Base-by-base conservation (phyloP, 805 yeast genomes). In the Zygoascus ofunaensis region DNA sequence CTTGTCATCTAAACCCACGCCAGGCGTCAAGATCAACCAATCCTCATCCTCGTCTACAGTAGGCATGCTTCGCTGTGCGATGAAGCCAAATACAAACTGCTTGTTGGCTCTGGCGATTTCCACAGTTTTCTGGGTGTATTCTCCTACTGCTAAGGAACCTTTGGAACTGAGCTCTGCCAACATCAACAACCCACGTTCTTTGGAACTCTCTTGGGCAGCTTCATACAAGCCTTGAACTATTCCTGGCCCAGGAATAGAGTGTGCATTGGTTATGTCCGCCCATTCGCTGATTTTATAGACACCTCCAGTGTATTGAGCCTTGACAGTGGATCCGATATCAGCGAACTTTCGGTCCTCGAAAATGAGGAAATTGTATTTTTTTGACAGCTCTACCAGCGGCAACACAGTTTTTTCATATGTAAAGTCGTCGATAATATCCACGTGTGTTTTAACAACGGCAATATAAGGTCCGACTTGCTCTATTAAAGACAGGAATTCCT, bases 311-410 rank as follows among this genome's bases (percentile, higher is more conserved):
- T 90, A 92, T 65, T 92, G 98, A 37, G 86, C 76, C 66, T 90
- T 89, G 44, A 92, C 98, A 1, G 98, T 92, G 59, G 89, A 87
- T 15, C 99, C 99, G 55, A 92, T 92, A 64, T 92, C 99, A 20
- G 99, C 98, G 65, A 92, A 92, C 67, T 92, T 92, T 52, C 99
- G 76, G 66, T 92, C 99, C 67, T 92, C 99, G 60, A 92, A 92
- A 53, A 92, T 82, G 72, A 92, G 67, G 58, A 92, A 92, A 52
- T 82, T 77, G 68, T 89, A 90, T 59, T 87, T 87, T 55, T 76
- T 68, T 18, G 96, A 77, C 26, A 92, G 69, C 43, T 60, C 77
- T 47, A 81, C 64, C 50, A 92, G 68, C 1, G 97, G 97, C 4
- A 64, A 64, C 23, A 90, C 74, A 0, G 97, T 89, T 1, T 72